A percentile compares a stretch with the other conserved stretches of the same genome.
Evolutionary conservation across 2,329 filamentous ascomycete genomes (phyloP).

Genomic region (Microascus cirrosus): DNA sequence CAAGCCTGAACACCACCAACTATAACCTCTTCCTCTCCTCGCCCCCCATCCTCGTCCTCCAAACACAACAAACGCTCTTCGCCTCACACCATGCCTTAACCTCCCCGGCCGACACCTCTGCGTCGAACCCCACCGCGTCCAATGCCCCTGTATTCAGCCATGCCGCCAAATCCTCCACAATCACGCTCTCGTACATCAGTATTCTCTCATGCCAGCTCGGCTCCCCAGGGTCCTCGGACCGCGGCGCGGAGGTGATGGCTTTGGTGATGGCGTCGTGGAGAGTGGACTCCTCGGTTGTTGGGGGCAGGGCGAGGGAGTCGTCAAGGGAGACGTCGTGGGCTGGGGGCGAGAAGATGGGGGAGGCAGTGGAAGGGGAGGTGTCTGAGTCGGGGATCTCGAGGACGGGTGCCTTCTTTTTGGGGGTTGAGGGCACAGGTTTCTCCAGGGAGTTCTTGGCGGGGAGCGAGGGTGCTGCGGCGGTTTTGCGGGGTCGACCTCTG

Average conservation of each 20-base stretch:
- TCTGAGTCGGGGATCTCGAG: constrained; percentile 8
- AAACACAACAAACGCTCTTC: constrained; percentile 75
- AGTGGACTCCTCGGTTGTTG: constrained; percentile 27
- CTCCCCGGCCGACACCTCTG: constrained; percentile 49
- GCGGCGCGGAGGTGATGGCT: constrained; percentile 39
- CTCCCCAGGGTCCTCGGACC: constrained; percentile 32
- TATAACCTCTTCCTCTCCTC: constrained; percentile 35
- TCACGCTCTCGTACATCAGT: constrained; percentile 81
- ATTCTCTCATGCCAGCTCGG: constrained; percentile 89
- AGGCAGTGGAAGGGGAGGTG: constrained; percentile 16
- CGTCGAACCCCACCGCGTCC: constrained; percentile 50
- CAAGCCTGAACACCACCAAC: not conserved
- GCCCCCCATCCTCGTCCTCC: constrained; percentile 45
- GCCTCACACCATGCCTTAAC: constrained; percentile 87
- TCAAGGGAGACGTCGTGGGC: constrained; percentile 31
- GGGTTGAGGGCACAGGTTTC: not conserved
- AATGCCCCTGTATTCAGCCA: constrained; percentile 73
- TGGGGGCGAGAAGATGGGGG: constrained; percentile 28
- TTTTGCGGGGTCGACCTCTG: constrained; percentile 31
- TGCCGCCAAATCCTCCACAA: constrained; percentile 70
- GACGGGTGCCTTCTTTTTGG: not conserved
- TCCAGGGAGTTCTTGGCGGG: not conserved
- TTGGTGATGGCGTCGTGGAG: constrained; percentile 43
- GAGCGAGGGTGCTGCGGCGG: not conserved
- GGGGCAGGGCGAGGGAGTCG: constrained; percentile 25